Percentiles rank a stretch among this genome's conserved stretches.
These are phyloP conservation scores for Aspergillus alliaceus DNA, from an alignment of 2,329 filamentous ascomycete species.

Conservation along the genomic window DNA sequence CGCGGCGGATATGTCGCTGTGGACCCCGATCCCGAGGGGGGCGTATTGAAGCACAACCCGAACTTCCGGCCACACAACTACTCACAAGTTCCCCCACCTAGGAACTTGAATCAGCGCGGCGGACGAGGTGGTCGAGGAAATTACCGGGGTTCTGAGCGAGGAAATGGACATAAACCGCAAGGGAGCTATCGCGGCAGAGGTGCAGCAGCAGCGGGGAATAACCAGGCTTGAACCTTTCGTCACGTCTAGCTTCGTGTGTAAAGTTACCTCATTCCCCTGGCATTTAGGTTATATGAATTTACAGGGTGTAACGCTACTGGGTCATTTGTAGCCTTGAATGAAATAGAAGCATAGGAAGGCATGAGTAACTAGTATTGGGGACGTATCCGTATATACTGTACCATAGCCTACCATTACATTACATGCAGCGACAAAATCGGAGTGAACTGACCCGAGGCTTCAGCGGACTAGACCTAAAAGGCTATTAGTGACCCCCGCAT, in stretches of 20 bases:
- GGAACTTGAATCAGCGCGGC: conserved; percentile 39
- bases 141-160: conserved; percentile 24
- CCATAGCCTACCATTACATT: background rate
- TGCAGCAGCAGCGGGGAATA: conserved; percentile 5
- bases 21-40: conserved; percentile 54
- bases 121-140: conserved; percentile 36
- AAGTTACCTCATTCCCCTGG: background rate
- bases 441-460: background rate
- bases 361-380: no score
- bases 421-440: background rate
- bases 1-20: conserved; percentile 41
- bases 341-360: background rate
- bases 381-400: background rate
- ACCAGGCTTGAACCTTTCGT: background rate
- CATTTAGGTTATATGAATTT: background rate
- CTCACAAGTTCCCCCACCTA: conserved; percentile 51
- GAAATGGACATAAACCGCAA: conserved; percentile 32
- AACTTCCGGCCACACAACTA: conserved; percentile 58
- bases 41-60: conserved; percentile 57
- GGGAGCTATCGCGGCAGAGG: conserved; percentile 28
- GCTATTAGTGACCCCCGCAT: background rate
- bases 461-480: background rate
- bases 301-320: background rate
- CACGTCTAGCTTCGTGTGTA: background rate
- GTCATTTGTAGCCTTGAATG: background rate